Evolutionary conservation across 768 basidiomycete species (phyloP), one percentile per base, ranked within the genome.

Genomic region (Dictyophora rubrovolvata): DNA sequence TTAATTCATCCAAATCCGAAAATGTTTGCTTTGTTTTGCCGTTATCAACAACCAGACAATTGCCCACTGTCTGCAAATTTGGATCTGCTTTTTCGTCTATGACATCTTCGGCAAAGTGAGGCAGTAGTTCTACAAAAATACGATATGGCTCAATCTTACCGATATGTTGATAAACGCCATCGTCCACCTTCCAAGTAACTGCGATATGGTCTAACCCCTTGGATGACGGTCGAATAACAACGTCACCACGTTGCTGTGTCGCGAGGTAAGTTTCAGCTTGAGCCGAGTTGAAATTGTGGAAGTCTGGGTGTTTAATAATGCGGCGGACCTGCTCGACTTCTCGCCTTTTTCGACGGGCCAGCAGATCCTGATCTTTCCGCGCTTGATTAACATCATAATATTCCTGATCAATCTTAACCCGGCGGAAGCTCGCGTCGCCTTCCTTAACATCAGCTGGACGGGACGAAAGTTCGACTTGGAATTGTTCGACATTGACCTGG

Each of bases 121-220:
- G 22, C 23, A 47, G n/a, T 6, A 37, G 22, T 18, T 20, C 50
- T 37, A 18, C 12, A 18, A 58, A 20, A 53, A 51, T 3, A 58
- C 47, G 49, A 14, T 56, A 33, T 46, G 55, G 37, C 46, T 1
- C 35, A 66, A 14, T 42, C 86, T 54, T 67, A 93, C 93, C 93
- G 60, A 99, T 89, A 68, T 99, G 96, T 68, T 98, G 96, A 71
- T 89, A 98, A 23, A 99, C 74, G 61, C 86, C 89, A 60, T 96
- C 88, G 63, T 94, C 95, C 1, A 99, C 93, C 73, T 98, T 99
- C 96, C 96, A 99, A 0, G 96, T 99, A 10, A 99, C 88, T 48
- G 95, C 95, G 37, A 99, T 77, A 73, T 98, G 96, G 65, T 96
- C 82, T 37, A 79, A 74, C 14, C 95, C 95, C 71, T 94, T 93